These are phyloP conservation scores for Scopulariopsis brevicaulis DNA, from an alignment of 2,329 filamentous ascomycete species.

Conservation along the genomic window DNA sequence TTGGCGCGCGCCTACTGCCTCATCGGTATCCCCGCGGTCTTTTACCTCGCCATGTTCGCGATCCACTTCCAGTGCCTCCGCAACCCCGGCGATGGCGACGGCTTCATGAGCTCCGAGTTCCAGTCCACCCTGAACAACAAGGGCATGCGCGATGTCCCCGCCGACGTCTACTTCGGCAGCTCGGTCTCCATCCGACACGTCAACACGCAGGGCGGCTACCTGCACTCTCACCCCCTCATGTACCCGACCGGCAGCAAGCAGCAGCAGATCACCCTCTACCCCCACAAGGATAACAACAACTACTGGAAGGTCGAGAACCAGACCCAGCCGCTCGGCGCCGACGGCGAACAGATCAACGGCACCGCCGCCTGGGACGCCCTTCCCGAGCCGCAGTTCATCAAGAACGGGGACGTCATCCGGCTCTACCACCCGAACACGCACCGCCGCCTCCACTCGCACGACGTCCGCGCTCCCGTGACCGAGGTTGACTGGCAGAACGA, in stretches of 20 bases:
- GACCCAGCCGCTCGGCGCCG: constrained; percentile 72
- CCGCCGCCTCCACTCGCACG: constrained; percentile 90
- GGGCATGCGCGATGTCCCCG: constrained; percentile 88
- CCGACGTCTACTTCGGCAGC: constrained; percentile 83
- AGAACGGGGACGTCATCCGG: constrained; percentile 69
- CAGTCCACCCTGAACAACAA: constrained; percentile 96
- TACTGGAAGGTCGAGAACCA: constrained; percentile 90
- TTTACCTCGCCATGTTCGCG: constrained; percentile 95
- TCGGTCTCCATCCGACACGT: constrained; percentile 79
- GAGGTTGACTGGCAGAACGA: constrained; percentile 94
- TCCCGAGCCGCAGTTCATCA: constrained; percentile 54
- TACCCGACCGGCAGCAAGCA: constrained; percentile 96
- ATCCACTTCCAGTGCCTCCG: constrained; percentile 90
- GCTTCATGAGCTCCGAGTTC: constrained; percentile 99
- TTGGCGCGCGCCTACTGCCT: constrained; percentile 84
- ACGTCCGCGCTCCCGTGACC: constrained; percentile 75
- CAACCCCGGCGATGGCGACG: constrained; percentile 94
- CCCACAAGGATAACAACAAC: constrained; percentile 99
- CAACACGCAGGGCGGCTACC: constrained; percentile 95
- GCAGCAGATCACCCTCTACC: constrained; percentile 95
- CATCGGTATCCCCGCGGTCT: constrained; percentile 75
- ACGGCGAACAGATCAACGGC: constrained; percentile 69
- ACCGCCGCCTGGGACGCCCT: constrained; percentile 74
- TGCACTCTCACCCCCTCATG: constrained; percentile 96
- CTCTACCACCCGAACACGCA: constrained; percentile 77